Base-by-base conservation (phyloP, 495 filamentous ascomycete species). In the Achaetomiella virescens region DNA sequence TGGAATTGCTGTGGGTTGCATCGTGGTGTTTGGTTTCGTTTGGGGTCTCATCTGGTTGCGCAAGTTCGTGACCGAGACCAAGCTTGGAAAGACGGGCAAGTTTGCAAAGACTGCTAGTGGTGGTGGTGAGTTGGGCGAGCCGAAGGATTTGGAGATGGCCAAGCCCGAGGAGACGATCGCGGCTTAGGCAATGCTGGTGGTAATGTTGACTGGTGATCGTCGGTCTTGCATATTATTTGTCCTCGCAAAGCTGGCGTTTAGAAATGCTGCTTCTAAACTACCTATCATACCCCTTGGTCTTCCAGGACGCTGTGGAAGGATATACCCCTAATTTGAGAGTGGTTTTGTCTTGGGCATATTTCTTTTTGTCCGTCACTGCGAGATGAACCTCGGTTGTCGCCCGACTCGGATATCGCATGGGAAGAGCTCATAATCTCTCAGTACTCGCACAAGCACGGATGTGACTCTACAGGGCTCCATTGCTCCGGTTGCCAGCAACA, bases 1-100 rank as follows among this genome's bases (percentile, higher is more conserved):
- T 57, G 84, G 82, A 1, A 88, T 95, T 51, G 72, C 83, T 15
- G 77, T 75, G 1, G 87, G 73, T 3, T 77, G 80, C n/a, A 60
- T 84, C 14, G 61, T 91, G 1, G 67, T 91, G 5, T 92, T 90
- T 60, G 70, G 71, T 7, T 22, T 84, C 45, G 71, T 78, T 6
- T 67, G 72, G 57, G 70, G 68, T n/a, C 24, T 83, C 9, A 72
- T 73, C 3, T 68, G 62, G 73, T n/a, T 72, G 40, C 66, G 80
- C 21, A 69, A 72, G 33, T 81, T 72, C 68, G 22, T 76, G 3
- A 80, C 79, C 0, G 81, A 82, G 73, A 70, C 64, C 58, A 79
- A 76, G 69, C 44, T 78, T 46, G 74, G 75, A 1, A 66, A 52
- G 60, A 52, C 43, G 1, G 79, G 80, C 17, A 77, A 77, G 63